These are phyloP conservation scores for Rhodamnia rubescens DNA, from an alignment of 345 rosid species.

Conservation along the genomic window DNA sequence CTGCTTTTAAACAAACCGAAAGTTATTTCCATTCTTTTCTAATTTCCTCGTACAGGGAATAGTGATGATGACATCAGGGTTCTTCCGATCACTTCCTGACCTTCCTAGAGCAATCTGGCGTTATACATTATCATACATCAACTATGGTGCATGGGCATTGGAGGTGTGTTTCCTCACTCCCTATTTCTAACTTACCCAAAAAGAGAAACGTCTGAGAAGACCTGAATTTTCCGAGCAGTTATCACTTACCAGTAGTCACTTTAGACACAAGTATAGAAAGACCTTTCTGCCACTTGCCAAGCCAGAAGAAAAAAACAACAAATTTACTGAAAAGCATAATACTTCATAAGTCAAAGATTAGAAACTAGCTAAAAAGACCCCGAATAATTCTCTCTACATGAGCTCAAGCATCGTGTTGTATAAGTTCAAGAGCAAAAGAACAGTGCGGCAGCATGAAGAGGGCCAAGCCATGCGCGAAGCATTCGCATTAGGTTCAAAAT, in stretches of 20 bases:
- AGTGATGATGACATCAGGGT: constrained; percentile 12
- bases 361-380: not conserved
- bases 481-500: not conserved
- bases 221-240: not conserved
- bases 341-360: not conserved
- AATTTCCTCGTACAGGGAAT: not conserved
- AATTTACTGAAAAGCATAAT: not conserved
- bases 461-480: not conserved
- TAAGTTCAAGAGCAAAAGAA: not conserved
- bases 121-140: constrained; percentile 9
- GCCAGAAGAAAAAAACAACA: not conserved
- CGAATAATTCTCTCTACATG: not conserved
- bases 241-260: not conserved
- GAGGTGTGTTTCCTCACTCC: not conserved
- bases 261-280: not conserved
- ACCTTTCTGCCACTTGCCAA: not conserved
- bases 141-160: constrained; percentile 9
- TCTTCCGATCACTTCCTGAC: constrained; percentile 1
- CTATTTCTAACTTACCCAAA: not conserved
- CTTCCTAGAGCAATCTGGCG: constrained; percentile 12
- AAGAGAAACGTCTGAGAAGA: not conserved
- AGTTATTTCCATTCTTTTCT: not conserved
- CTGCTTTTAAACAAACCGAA: not conserved
- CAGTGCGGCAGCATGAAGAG: not conserved
- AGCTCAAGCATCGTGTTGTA: not conserved